Conservation (phyloP, 495 filamentous ascomycete species). For the Articulospora tetracladia region DNA sequence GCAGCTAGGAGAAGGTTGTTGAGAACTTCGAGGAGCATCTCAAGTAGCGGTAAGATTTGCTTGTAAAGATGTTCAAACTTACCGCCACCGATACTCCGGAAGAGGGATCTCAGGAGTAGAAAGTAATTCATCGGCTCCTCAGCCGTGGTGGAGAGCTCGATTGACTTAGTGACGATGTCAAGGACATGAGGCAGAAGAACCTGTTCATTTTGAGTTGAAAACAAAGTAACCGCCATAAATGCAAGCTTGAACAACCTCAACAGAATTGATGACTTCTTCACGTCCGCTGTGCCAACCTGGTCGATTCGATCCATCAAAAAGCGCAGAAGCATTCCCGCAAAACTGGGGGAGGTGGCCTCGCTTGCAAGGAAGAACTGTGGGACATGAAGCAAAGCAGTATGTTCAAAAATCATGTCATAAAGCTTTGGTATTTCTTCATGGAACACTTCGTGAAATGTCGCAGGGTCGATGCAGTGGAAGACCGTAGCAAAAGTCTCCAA, state of each 20-base stretch:
- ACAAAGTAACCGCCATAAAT: constrained; percentile 98
- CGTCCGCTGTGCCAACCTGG: constrained; percentile 88
- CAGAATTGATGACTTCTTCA: constrained; percentile 85
- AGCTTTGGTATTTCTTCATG: constrained; percentile 94
- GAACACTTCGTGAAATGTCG: constrained; percentile 98
- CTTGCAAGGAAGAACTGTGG: constrained; percentile 98
- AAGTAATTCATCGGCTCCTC: constrained; percentile 99
- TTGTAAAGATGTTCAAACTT: constrained; percentile 98
- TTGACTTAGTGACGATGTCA: constrained; percentile 93
- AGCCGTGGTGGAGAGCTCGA: constrained; percentile 89
- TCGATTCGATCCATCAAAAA: constrained; percentile 96
- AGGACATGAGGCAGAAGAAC: constrained; percentile 93
- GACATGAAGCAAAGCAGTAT: constrained; percentile 88
- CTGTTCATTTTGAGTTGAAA: constrained; percentile 90
- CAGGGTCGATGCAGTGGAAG: constrained; percentile 97
- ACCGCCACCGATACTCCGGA: constrained; percentile 94
- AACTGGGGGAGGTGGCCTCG: constrained; percentile 94
- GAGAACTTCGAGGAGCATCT: constrained; percentile 95
- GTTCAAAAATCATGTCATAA: constrained; percentile 97
- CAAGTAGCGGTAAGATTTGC: constrained; percentile 90
- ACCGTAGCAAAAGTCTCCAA: constrained; percentile 97
- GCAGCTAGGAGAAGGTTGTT: constrained; percentile 90
- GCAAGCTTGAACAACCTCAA: constrained; percentile 96
- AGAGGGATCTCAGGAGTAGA: constrained; percentile 84
- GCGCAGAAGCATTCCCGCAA: constrained; percentile 94